Conservation (phyloP, 2,329 filamentous ascomycete genomes). For the Monilinia vaccinii-corymbosi region DNA sequence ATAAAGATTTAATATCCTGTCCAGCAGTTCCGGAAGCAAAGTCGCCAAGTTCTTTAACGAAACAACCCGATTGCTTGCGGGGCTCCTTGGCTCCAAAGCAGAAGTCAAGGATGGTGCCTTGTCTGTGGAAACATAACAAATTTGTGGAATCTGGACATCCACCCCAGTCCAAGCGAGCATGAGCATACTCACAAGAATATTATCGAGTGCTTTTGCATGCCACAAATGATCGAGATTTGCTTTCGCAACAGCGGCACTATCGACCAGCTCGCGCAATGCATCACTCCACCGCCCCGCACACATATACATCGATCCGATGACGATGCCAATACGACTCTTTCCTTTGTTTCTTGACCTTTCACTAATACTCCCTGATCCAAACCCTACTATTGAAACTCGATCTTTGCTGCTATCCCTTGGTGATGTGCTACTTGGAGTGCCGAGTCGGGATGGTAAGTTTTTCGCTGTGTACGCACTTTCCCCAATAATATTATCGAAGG, state of each 20-base stretch:
- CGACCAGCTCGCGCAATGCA: conserved; percentile 72
- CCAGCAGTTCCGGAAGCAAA: conserved; percentile 63
- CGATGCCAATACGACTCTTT: conserved; percentile 67
- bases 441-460: conserved; percentile 18
- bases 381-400: conserved; percentile 58
- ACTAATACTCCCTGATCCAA: conserved; percentile 60
- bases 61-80: conserved; percentile 24
- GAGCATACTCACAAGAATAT: conserved; percentile 72
- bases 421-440: conserved; percentile 11
- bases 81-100: conserved; percentile 27
- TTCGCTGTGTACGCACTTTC: conserved; percentile 12
- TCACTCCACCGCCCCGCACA: conserved; percentile 86
- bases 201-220: conserved; percentile 91
- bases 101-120: conserved; percentile 22
- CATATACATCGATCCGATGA: conserved; percentile 78
- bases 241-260: conserved; percentile 69
- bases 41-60: conserved; percentile 43
- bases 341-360: conserved; percentile 74
- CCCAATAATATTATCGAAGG: conserved; percentile 24
- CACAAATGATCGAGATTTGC: conserved; percentile 87
- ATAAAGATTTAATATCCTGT: conserved; percentile 67
- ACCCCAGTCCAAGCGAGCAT: conserved; percentile 77
- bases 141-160: conserved; percentile 66
- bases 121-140: conserved; percentile 35
- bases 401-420: conserved; percentile 32